These are phyloP conservation scores for Phylloporus sp. DNA, from an alignment of 768 basidiomycete genomes.

Conservation along the genomic window DNA sequence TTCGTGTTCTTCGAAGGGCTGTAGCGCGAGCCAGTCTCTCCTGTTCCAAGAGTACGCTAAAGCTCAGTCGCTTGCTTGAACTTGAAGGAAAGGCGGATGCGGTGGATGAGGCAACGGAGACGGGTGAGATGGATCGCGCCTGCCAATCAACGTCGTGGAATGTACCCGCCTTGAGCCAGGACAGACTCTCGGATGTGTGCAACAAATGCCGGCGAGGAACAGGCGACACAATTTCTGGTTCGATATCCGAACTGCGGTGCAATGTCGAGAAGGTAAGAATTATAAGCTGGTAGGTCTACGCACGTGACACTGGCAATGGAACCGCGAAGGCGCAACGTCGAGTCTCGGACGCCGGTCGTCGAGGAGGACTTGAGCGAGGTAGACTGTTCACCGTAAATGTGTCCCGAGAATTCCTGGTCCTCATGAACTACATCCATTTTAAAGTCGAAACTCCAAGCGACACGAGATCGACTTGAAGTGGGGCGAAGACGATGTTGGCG, in stretches of 20 bases:
- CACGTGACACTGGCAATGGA: conserved; percentile 15
- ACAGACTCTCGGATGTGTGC: conserved; percentile 54
- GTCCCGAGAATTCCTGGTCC: conserved; percentile 5
- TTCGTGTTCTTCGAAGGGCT: conserved; percentile 14
- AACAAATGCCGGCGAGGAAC: conserved; percentile 64
- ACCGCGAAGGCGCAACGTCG: conserved; percentile 16
- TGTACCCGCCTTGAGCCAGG: conserved; percentile 51
- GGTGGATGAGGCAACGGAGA: conserved; percentile 32
- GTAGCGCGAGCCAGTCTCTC: conserved; percentile 15
- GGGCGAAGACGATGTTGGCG: no score
- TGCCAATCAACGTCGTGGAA: conserved; percentile 38
- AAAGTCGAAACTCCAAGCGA: not conserved
- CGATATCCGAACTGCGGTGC: conserved; percentile 20
- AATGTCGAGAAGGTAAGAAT: not conserved
- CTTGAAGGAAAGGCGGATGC: conserved; percentile 23
- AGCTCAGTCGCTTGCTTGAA: conserved; percentile 31
- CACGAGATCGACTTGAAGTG: not conserved
- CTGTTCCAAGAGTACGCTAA: conserved; percentile 43
- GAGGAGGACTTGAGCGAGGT: conserved; percentile 15
- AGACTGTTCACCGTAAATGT: conserved; percentile 6
- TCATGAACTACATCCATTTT: conserved; percentile 18
- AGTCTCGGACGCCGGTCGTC: conserved; percentile 2
- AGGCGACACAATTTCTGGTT: conserved; percentile 56
- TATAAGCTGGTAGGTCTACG: not conserved
- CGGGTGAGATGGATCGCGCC: conserved; percentile 46